These are phyloP conservation scores for Pyricularia sp. DNA, from an alignment of 2,329 filamentous ascomycete species.

Conservation along the genomic window DNA sequence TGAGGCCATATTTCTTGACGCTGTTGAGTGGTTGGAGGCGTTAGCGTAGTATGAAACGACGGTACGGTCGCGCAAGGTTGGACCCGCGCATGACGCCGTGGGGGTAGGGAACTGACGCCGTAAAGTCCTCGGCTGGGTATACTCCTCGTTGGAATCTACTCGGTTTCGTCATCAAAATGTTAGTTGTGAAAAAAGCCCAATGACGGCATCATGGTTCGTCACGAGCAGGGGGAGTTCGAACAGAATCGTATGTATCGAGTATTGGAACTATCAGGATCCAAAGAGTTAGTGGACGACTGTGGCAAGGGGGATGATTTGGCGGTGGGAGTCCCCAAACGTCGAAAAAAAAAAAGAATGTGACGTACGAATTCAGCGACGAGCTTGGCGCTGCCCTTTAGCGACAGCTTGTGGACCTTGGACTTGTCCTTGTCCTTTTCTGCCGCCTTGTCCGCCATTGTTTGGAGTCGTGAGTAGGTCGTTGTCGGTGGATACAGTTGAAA, in stretches of 20 bases:
- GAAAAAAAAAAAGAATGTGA: conserved; percentile 12
- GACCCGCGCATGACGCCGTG: not conserved
- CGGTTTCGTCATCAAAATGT: not conserved
- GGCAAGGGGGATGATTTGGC: not conserved
- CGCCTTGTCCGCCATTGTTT: not conserved
- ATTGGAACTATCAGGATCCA: conserved; percentile 58
- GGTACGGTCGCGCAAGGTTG: too few species aligned
- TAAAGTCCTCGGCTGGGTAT: conserved; percentile 93
- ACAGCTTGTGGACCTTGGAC: conserved; percentile 89
- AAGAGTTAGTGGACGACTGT: not conserved
- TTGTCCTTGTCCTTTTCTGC: conserved; percentile 46
- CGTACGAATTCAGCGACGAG: conserved; percentile 90
- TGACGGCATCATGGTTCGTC: not conserved
- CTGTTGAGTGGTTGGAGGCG: not conserved
- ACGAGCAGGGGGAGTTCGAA: conserved; percentile 30
- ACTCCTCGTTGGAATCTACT: conserved; percentile 69
- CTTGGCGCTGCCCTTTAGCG: conserved; percentile 71
- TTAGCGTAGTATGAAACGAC: not conserved
- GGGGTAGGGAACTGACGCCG: conserved; percentile 29
- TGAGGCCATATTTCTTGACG: conserved; percentile 98
- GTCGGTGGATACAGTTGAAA: not conserved
- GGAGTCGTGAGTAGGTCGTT: not conserved
- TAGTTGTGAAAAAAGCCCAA: conserved; percentile 1
- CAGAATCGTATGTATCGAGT: conserved; percentile 95
- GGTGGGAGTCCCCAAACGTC: not conserved